Base-by-base conservation (phyloP, 2,329 filamentous ascomycete species). In the Grosmannia clavigera region DNA sequence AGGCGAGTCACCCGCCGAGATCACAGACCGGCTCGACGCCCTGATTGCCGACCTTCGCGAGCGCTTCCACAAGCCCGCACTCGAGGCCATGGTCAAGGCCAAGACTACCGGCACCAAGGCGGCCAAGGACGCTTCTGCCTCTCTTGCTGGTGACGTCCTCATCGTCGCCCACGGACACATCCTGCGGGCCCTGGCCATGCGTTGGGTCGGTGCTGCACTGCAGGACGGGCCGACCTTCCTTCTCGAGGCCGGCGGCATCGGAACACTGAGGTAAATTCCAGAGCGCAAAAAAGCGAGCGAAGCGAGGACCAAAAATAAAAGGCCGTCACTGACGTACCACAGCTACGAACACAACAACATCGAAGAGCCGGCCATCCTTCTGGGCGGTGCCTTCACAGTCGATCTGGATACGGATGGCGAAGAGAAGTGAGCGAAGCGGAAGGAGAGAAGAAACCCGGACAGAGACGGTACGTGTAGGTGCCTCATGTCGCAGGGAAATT, bases 81-180 rank as follows among this genome's bases (percentile, higher is more conserved):
- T 65, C 12, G 58, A 33, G 22, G 35, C n/a, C n/a, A 19, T 22
- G 27, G 12, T 12, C 27, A 25, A 25, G 11, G 79, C 80, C 0
- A 80, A 78, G 57, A 14, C 50, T 1, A 40, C 52, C 11, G 65
- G 80, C 80, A 10, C 78, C 80, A 65, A 70, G 73, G 55, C 69
- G 46, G 22, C 46, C 46, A 22, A 16, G 9, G 22, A 22, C 22
- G 10, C 48, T 11, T 3, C 48, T 5, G 48, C 22, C 19, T 52
- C 43, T 27, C 54, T 61, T 69, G 68, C 64, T 22, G 75, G 81
- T 19, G 88, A 92, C 71, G 83, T 92, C 22, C 72, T 92, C 29
- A 78, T 96, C 56, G 90, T 96, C 6, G 92, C 90, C 27, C 92
- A 96, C 70, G 92, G 92, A 0, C 92, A 96, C 74, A 92, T 96